Evolutionary conservation across 345 rosid genomes (phyloP).

Genomic region (Lepidium didymum): DNA sequence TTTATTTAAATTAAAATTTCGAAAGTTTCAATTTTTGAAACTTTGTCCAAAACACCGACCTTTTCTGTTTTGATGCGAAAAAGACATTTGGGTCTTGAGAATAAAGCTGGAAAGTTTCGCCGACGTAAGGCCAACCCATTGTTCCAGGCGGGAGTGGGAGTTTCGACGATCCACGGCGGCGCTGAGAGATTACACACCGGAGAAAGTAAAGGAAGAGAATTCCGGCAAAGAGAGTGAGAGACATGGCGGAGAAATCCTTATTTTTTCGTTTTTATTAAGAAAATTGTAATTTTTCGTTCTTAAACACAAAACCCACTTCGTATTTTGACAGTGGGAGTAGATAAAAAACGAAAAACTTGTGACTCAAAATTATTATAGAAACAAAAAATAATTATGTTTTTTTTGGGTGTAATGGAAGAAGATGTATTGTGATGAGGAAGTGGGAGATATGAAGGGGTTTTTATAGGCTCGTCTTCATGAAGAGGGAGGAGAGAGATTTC

Average conservation of each 20-base stretch:
- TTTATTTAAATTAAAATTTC: not conserved
- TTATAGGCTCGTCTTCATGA: conserved; percentile 23
- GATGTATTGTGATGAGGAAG: conserved; percentile 18
- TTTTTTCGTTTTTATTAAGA: no score
- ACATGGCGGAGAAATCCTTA: conserved; percentile 36
- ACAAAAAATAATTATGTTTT: not conserved
- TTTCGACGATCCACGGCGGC: conserved; percentile 11
- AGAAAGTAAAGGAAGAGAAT: conserved; percentile 27
- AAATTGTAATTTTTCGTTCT: not conserved
- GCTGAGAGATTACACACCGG: conserved; percentile 25
- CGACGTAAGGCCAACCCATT: conserved; percentile 78
- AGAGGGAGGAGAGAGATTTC: conserved; percentile 1
- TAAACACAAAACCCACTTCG: conserved; percentile 1
- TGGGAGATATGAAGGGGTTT: conserved; percentile 27
- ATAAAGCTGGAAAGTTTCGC: conserved; percentile 82
- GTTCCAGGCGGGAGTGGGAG: conserved; percentile 85
- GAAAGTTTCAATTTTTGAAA: not conserved
- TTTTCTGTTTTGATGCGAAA: conserved; percentile 58
- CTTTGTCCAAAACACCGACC: conserved; percentile 20
- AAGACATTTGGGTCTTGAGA: conserved; percentile 85
- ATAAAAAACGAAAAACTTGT: conserved; percentile 24
- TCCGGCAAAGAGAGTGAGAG: conserved; percentile 26
- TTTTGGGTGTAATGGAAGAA: not conserved
- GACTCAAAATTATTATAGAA: not conserved
- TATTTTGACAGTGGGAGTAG: conserved; percentile 5